Base-by-base conservation (phyloP, 129 eudicot genomes). In the Flaveria brownii region DNA sequence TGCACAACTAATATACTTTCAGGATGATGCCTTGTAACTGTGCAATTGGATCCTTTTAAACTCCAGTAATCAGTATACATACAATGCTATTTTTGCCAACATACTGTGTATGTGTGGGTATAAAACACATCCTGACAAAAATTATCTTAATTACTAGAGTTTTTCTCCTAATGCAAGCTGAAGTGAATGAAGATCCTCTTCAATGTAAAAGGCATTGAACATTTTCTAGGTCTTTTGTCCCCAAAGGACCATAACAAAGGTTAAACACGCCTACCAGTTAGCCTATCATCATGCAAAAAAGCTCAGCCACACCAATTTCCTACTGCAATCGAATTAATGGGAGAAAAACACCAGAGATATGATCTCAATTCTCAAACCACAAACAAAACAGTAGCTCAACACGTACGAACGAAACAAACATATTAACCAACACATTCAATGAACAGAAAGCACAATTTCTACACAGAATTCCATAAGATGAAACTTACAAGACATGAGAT, bases 401-500 rank as follows among this genome's bases (percentile, higher is more conserved):
- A 61, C 22, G 49, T 23, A 47, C 0, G n/a, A 16, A 68, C 15
- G 1, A n/a, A 30, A 43, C 74, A 77, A 45, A 25, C 54, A 76
- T 36, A 66, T 23, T 22, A 39, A 22, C 2, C n/a, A 68, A 49
- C 43, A 73, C 36, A 23, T 61, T 23, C 22, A 16, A 16, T 65
- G 11, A 76, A 65, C 3, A 76, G 0, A 64, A 56, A 43, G 60
- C 43, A 62, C 73, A 36, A 46, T 50, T 23, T 1, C 1, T 14
- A 22, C 65, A 25, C 41, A 80, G 16, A 72, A 59, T 3, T 43
- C 51, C 2, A 16, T 9, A 57, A 45, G 9, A 2, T 22, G 11
- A 74, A 41, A 89, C 99, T 91, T 77, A 94, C 99, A 73, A 17
- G 97, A 91, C 99, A 94, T 91, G 54, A 94, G 91, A 82, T 94